Evolutionary conservation across 306 rosid genomes (phyloP), one percentile per base, ranked within the genome.

Genomic region (Begonia peltatifolia): DNA sequence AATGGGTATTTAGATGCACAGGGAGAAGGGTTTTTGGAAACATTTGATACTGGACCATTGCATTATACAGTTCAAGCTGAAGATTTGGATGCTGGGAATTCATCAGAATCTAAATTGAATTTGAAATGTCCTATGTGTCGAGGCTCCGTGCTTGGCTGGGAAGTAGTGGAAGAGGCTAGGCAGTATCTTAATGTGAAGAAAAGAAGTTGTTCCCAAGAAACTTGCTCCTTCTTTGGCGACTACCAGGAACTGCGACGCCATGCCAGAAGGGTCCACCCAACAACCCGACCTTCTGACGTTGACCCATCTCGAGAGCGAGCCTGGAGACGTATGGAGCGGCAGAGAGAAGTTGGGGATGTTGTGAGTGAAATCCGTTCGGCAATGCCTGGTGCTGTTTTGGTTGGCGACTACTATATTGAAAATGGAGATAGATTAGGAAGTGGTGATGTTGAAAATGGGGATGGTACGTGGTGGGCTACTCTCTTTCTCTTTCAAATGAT

Each of bases 341-440:
- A 84, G 65, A 75, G 93, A 67, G 97, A 88, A 61, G 78, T 82
- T 18, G 97, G 89, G 6, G 97, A 88, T 66, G 81, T 88, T 53
- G 81, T 84, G 22, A 88, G 97, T 65, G 97, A 94, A 57, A 78
- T 88, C 58, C 94, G 82, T 49, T 78, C 95, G 36, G 90, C 95
- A 38, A 68, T 86, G 48, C 97, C 96, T 0, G 94, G 92, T 56
- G 94, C 94, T 41, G 83, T 81, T 42, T 79, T 87, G 25, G 80
- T 87, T 20, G 96, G 96, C 23, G 96, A 87, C 67, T 87, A 87
- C 13, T 85, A 76, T 41, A 70, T 87, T 53, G 96, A 87, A 76
- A 87, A 87, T 56, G 94, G 92, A 54, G 96, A 87, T 41, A 75
- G 87, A 69, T 50, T 70, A 50, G 59, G 76, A 6, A 74, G 67